Evolutionary conservation across 768 basidiomycete genomes (phyloP).

Genomic region (Tylopilus subfusipes): DNA sequence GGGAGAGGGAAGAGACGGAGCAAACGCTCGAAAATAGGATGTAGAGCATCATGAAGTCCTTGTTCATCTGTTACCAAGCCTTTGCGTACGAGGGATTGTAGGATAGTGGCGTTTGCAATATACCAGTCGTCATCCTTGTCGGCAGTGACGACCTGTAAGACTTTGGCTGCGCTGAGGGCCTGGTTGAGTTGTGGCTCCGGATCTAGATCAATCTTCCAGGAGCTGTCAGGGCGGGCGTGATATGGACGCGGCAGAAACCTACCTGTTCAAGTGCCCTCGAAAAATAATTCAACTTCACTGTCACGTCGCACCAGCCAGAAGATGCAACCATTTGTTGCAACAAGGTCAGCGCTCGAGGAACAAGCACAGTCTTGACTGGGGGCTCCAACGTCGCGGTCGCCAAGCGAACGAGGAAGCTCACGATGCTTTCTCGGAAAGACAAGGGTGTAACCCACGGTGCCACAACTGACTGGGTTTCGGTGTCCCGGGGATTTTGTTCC

Average conservation of each 20-base stretch:
- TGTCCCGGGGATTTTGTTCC: slow-evolving; percentile 64
- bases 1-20: slow-evolving; percentile 73
- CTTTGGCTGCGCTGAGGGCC: slow-evolving; percentile 80
- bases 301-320: slow-evolving; percentile 86
- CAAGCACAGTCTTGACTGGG: slow-evolving; percentile 39
- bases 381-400: slow-evolving; percentile 63
- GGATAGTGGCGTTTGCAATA: slow-evolving; percentile 57
- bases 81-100: slow-evolving; percentile 85
- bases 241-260: not conserved
- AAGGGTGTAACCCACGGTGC: slow-evolving; percentile 70
- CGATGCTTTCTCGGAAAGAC: slow-evolving; percentile 81
- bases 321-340: slow-evolving; percentile 79
- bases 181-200: slow-evolving; percentile 60
- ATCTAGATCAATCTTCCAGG: slow-evolving; percentile 63
- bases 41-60: slow-evolving; percentile 73
- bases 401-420: slow-evolving; percentile 93
- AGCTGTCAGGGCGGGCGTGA: not conserved
- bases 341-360: slow-evolving; percentile 61
- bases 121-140: slow-evolving; percentile 88
- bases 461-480: slow-evolving; percentile 22
- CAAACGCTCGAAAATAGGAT: slow-evolving; percentile 79
- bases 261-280: slow-evolving; percentile 80
- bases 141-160: slow-evolving; percentile 79
- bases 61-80: slow-evolving; percentile 80
- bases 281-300: slow-evolving; percentile 89